Evolutionary conservation across 2,329 filamentous ascomycete species (phyloP).

Genomic region (Aurifilum marmelostoma): DNA sequence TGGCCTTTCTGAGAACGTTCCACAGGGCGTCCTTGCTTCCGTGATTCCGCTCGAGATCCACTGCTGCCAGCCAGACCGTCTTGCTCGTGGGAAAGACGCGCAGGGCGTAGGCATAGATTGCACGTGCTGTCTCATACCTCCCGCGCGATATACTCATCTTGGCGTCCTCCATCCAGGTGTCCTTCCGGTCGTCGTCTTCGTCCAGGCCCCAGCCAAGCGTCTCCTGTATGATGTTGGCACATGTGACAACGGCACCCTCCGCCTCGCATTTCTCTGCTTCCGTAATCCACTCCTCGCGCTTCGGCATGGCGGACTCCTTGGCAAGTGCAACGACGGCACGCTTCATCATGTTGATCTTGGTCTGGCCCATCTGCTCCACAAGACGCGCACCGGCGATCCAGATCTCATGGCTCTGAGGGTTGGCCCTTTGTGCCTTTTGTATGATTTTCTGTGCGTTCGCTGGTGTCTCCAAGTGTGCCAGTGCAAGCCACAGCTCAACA

Average conservation of each 20-base stretch:
- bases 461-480: slow-evolving; percentile 85
- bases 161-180: slow-evolving; percentile 95
- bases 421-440: slow-evolving; percentile 91
- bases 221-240: slow-evolving; percentile 85
- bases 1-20: slow-evolving; percentile 86
- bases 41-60: slow-evolving; percentile 88
- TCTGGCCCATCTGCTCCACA: slow-evolving; percentile 83
- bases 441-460: slow-evolving; percentile 94
- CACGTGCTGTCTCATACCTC: slow-evolving; percentile 85
- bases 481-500: slow-evolving; percentile 91
- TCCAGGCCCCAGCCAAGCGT: slow-evolving; percentile 92
- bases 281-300: slow-evolving; percentile 94
- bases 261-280: slow-evolving; percentile 95
- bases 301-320: slow-evolving; percentile 93
- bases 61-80: slow-evolving; percentile 87
- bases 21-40: slow-evolving; percentile 82
- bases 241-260: slow-evolving; percentile 85
- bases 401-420: slow-evolving; percentile 91
- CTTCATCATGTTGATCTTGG: slow-evolving; percentile 90
- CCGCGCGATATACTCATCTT: slow-evolving; percentile 79
- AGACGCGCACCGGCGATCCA: slow-evolving; percentile 94
- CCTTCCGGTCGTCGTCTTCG: slow-evolving; percentile 94
- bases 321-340: slow-evolving; percentile 86
- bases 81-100: slow-evolving; percentile 87
- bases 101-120: slow-evolving; percentile 90